A percentile compares a stretch with the other conserved stretches of the same genome.
Conservation (phyloP, 2,329 filamentous ascomycete species). For the Beauveria varroae region DNA sequence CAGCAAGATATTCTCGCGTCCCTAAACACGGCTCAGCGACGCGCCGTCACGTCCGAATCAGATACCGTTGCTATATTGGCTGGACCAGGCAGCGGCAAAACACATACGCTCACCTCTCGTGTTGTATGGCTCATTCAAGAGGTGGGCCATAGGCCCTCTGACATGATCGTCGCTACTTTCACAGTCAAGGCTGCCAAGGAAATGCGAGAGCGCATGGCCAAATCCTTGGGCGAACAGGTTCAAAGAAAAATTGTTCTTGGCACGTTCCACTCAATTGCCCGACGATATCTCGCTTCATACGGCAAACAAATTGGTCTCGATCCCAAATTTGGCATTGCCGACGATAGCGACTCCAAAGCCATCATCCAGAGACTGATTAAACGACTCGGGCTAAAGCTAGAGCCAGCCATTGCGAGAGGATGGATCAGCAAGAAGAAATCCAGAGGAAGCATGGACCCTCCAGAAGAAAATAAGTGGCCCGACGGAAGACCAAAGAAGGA, state of each 20-base stretch:
- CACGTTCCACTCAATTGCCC: constrained; percentile 90
- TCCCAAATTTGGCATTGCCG: constrained; percentile 84
- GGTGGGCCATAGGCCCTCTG: constrained; percentile 65
- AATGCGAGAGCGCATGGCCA: constrained; percentile 84
- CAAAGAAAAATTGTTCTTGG: constrained; percentile 76
- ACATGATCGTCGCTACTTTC: constrained; percentile 93
- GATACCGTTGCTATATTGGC: constrained; percentile 59
- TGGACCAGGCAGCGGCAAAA: constrained; percentile 74
- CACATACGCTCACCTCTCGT: constrained; percentile 86
- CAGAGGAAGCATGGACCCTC: constrained; percentile 38
- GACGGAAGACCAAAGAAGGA: constrained; percentile 27
- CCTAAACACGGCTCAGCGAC: constrained; percentile 48
- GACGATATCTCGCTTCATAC: constrained; percentile 76
- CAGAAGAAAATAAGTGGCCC: constrained; percentile 20
- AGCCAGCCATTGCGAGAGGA: constrained; percentile 61
- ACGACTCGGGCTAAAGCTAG: constrained; percentile 57
- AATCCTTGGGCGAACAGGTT: constrained; percentile 67
- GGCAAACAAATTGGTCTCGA: constrained; percentile 75
- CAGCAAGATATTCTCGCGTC: constrained; percentile 35
- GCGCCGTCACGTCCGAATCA: constrained; percentile 45
- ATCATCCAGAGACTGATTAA: constrained; percentile 81
- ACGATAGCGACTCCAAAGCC: constrained; percentile 69
- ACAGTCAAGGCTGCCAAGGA: constrained; percentile 90
- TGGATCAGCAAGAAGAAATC: constrained; percentile 68
- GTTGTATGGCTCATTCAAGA: constrained; percentile 81